phyloP scores from a whole-genome alignment of 306 rosid species.

The Crataegus laevigata region DNA sequence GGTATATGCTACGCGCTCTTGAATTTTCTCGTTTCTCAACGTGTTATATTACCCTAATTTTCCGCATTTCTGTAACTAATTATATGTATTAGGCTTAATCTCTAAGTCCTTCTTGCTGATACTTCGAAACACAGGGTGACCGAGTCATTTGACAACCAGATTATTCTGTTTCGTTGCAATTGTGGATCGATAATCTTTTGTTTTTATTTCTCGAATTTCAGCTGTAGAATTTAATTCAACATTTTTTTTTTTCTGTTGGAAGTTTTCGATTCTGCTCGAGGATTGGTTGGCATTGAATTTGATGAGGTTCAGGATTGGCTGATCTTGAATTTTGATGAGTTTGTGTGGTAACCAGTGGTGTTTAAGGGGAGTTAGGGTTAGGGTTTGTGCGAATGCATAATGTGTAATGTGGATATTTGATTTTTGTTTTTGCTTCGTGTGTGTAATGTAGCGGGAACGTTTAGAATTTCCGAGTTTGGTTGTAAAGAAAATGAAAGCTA shows the following conservation, averaged over 20 bases:
- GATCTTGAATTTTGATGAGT: neutral
- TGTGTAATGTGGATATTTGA: conserved; percentile 10
- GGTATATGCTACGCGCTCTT: conserved; percentile 23
- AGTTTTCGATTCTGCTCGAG: neutral
- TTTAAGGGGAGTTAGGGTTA: neutral
- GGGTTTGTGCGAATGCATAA: conserved; percentile 1
- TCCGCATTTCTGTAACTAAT: conserved; percentile 29
- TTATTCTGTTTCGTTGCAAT: neutral
- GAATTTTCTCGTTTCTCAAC: conserved; percentile 19
- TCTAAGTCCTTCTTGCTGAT: conserved; percentile 7
- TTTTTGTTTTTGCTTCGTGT: conserved; percentile 10
- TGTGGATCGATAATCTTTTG: neutral
- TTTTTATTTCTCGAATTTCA: neutral
- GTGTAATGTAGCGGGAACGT: conserved; percentile 26
- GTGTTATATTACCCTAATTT: conserved; percentile 28
- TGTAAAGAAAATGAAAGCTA: conserved; percentile 37
- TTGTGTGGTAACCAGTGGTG: neutral
- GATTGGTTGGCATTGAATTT: conserved; percentile 1
- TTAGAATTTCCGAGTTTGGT: conserved; percentile 27
- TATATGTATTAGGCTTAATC: conserved; percentile 13
- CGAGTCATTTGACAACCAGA: neutral
- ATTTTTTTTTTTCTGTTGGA: neutral
- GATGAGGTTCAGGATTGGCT: conserved; percentile 5
- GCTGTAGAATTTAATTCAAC: neutral
- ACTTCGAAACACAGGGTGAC: conserved; percentile 1